phyloP scores from a whole-genome alignment of 2,329 filamentous ascomycete species.

The Phaeosphaeriaceae sp. region DNA sequence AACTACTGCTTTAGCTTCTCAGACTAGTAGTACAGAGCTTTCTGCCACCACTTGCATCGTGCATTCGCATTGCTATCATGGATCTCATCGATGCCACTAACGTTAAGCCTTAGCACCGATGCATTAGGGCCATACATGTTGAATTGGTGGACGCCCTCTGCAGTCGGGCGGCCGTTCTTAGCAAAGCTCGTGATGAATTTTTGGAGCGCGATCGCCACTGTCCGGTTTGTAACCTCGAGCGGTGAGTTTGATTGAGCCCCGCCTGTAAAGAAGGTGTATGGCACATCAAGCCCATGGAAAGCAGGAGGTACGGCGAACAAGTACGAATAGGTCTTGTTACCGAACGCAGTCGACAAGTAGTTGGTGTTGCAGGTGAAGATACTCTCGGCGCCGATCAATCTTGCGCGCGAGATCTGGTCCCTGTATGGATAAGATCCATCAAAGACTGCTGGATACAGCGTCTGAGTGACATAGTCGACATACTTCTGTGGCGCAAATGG shows the following conservation, averaged over 20 bases:
- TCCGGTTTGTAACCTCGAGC: conserved; percentile 34
- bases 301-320: conserved; percentile 60
- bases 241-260: conserved; percentile 20
- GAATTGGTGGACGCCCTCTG: conserved; percentile 52
- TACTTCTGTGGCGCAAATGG: conserved; percentile 38
- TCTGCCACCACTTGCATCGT: conserved; percentile 63
- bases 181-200: conserved; percentile 55
- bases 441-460: conserved; percentile 59
- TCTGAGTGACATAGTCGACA: conserved; percentile 52
- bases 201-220: conserved; percentile 53
- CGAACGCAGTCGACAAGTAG: conserved; percentile 56
- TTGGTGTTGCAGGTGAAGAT: conserved; percentile 60
- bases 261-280: conserved; percentile 61
- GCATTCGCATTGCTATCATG: conserved; percentile 56
- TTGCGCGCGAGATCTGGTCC: conserved; percentile 51
- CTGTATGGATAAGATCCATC: conserved; percentile 56
- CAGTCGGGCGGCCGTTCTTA: conserved; percentile 46
- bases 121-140: conserved; percentile 55
- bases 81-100: conserved; percentile 49
- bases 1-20: background rate
- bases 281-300: conserved; percentile 60
- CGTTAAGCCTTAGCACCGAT: conserved; percentile 53
- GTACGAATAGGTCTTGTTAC: conserved; percentile 59
- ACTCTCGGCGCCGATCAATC: conserved; percentile 52
- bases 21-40: conserved; percentile 48